Conservation (phyloP, 2,329 filamentous ascomycete species). For the Fusarium miscanthi region DNA sequence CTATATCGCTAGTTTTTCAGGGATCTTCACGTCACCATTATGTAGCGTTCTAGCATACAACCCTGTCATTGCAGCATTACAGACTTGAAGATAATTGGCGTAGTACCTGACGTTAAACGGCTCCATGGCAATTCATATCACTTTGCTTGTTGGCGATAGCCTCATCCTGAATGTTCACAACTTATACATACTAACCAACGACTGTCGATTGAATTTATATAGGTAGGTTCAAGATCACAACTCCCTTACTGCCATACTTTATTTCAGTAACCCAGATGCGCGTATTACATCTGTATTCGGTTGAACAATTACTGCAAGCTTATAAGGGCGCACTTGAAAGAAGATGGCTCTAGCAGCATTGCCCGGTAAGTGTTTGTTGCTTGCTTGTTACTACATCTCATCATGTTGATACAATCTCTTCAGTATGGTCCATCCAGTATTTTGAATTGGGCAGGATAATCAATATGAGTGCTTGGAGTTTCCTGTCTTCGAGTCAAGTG, state of each 20-base stretch:
- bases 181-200: neutral
- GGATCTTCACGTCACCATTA: slow-evolving; percentile 30
- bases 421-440: neutral
- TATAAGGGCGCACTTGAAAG: neutral
- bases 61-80: slow-evolving; percentile 32
- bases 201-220: neutral
- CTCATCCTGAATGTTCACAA: neutral
- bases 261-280: neutral
- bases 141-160: neutral
- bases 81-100: slow-evolving; percentile 1
- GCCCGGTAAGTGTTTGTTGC: neutral
- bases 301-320: neutral
- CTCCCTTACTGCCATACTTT: neutral
- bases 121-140: neutral
- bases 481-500: neutral
- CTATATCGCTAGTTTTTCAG: slow-evolving; percentile 29
- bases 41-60: slow-evolving; percentile 31
- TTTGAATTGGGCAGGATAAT: neutral
- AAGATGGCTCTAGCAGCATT: neutral
- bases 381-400: neutral
- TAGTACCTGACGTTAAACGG: neutral
- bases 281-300: neutral
- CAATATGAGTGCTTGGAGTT: neutral
- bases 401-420: neutral
- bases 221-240: neutral